phyloP scores from a whole-genome alignment of 1,284 basidiomycete species.

The Trichosporon faecale region DNA sequence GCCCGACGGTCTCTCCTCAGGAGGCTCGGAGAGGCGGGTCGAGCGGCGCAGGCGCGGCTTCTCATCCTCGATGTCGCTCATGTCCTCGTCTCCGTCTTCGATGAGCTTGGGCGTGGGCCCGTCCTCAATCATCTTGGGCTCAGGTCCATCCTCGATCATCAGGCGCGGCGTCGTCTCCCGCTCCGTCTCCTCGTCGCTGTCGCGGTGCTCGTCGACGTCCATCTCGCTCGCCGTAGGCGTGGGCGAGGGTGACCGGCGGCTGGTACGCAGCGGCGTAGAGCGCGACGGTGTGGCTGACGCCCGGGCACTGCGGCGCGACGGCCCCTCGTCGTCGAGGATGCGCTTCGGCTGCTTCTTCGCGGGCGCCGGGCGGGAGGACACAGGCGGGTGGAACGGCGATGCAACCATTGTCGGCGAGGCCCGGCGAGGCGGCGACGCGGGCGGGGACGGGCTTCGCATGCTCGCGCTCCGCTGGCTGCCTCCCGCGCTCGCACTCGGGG shows the following conservation, averaged over 20 bases:
- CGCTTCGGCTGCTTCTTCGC: slow-evolving; percentile 25
- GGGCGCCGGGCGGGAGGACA: slow-evolving; percentile 15
- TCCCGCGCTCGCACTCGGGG: background rate
- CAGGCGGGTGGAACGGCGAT: slow-evolving; percentile 34
- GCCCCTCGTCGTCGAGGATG: slow-evolving; percentile 33
- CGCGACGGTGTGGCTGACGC: background rate
- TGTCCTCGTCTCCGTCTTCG: background rate
- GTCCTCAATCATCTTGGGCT: background rate
- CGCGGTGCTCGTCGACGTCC: slow-evolving; percentile 7
- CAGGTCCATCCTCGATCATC: no score
- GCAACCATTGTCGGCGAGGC: slow-evolving; percentile 14
- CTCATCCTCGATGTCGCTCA: background rate
- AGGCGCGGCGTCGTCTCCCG: background rate
- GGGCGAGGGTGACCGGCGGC: slow-evolving; percentile 7
- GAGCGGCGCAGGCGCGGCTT: slow-evolving; percentile 15
- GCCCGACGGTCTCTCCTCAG: slow-evolving; percentile 2
- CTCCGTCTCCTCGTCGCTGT: background rate
- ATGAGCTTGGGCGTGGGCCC: background rate
- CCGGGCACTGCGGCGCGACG: background rate
- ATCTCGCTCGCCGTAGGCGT: background rate
- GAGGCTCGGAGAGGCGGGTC: slow-evolving; percentile 11
- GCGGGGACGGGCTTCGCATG: background rate
- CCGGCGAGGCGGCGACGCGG: slow-evolving; percentile 20
- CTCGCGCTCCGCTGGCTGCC: background rate
- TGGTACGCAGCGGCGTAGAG: background rate